These are phyloP conservation scores for Prosopis cineraria DNA, from an alignment of 306 rosid genomes.

Conservation along the genomic window DNA sequence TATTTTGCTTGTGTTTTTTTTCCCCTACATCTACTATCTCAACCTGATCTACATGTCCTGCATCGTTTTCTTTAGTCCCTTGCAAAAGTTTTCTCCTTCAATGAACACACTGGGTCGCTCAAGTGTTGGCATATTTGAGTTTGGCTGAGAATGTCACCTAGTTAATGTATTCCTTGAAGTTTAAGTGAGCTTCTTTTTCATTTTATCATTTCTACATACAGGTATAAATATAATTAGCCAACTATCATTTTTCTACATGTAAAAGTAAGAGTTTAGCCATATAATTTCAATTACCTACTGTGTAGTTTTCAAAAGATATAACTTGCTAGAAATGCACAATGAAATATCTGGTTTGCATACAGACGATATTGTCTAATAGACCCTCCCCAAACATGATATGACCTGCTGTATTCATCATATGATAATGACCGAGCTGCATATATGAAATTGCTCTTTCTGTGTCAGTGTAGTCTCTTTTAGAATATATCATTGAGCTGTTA, in stretches of 20 bases:
- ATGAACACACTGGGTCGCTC: constrained; percentile 18
- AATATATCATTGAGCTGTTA: constrained; percentile 14
- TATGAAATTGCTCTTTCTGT: background rate
- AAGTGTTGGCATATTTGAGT: constrained; percentile 11
- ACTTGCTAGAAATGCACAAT: constrained; percentile 19
- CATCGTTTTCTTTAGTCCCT: constrained; percentile 20
- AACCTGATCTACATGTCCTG: constrained; percentile 2
- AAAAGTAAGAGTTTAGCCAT: background rate
- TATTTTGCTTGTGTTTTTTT: constrained; percentile 1
- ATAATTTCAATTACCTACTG: background rate
- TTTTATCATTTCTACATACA: background rate
- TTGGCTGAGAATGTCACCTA: background rate
- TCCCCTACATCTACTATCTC: constrained; percentile 22
- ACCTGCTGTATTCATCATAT: background rate
- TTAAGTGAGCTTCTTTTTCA: constrained; percentile 5
- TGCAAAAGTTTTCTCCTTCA: constrained; percentile 21
- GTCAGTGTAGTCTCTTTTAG: constrained; percentile 5
- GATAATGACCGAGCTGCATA: background rate
- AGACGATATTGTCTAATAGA: constrained; percentile 20
- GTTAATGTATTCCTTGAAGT: constrained; percentile 16
- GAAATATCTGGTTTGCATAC: background rate
- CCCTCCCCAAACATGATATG: constrained; percentile 24
- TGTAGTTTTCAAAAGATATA: constrained; percentile 29
- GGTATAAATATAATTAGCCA: background rate
- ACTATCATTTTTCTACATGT: background rate